These are phyloP conservation scores for Amanita inopinata DNA, from an alignment of 768 basidiomycete species.

Conservation along the genomic window DNA sequence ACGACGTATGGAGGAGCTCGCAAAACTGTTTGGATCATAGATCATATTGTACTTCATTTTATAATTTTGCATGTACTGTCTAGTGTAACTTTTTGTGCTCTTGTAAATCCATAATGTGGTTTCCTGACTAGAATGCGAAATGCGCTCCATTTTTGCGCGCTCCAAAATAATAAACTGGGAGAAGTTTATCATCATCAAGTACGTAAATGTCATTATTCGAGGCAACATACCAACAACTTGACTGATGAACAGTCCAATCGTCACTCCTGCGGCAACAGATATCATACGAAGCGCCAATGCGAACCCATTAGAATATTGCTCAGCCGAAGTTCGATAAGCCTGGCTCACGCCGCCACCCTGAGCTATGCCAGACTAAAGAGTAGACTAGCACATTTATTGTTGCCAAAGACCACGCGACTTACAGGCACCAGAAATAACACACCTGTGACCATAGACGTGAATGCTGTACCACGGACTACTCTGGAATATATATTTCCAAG, in stretches of 20 bases:
- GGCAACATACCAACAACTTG: conserved; percentile 45
- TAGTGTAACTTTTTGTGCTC: conserved; percentile 8
- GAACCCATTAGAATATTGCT: conserved; percentile 71
- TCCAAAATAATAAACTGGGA: conserved; percentile 61
- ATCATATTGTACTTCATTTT: conserved; percentile 19
- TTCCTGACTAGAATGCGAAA: conserved; percentile 52
- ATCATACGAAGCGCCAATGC: conserved; percentile 77
- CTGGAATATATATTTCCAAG: conserved; percentile 79
- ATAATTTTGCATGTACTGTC: conserved; percentile 10
- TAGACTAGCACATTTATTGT: conserved; percentile 9
- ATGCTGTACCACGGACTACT: conserved; percentile 68
- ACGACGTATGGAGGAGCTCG: conserved; percentile 82
- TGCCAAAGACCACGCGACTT: conserved; percentile 17
- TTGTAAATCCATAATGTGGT: conserved; percentile 4
- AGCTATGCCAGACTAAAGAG: conserved; percentile 57
- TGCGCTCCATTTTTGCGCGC: conserved; percentile 62
- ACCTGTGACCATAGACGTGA: conserved; percentile 89
- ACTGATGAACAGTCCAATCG: conserved; percentile 75
- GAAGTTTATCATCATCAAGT: neutral
- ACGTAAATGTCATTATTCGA: neutral
- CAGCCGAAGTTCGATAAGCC: conserved; percentile 48
- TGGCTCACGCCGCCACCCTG: conserved; percentile 63
- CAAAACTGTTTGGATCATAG: conserved; percentile 54
- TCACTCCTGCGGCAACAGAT: conserved; percentile 76
- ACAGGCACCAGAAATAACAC: conserved; percentile 87